Base-by-base conservation (phyloP, 2,329 filamentous ascomycete species). In the Penicillium concentricum region DNA sequence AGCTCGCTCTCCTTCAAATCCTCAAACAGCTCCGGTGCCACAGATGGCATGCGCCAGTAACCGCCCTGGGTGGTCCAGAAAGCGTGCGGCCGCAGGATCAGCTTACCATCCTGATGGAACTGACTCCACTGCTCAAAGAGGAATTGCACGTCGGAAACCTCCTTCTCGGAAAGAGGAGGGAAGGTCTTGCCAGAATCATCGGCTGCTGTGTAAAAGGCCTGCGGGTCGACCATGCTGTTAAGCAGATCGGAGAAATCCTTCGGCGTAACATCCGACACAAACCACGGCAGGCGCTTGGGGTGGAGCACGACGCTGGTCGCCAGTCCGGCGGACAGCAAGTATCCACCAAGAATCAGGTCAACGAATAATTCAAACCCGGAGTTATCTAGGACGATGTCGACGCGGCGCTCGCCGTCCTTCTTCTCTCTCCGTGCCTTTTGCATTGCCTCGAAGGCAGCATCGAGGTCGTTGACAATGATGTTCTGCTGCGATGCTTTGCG, bases 361-460 rank as follows among this genome's bases (percentile, higher is more conserved):
- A 97, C 94, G 70, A 92, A 99, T 13, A 99, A 84, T 79, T 99
- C 94, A 70, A 99, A 99, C 6, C 94, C 94, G 20, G 94, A 91
- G 67, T 99, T 99, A 74, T 99, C 94, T 5, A 99, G 87, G 2
- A 99, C 89, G 62, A 99, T 93, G 68, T 99, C 94, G 2, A 99
- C 88, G 16, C 91, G 83, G 37, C 92, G 84, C 63, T 92, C 87
- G 18, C 76, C 75, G 59, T 81, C 79, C 69, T 85, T 85, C 28
- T 83, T 83, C 32, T 83, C 80, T 22, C 81, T 81, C 63, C 88
- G 84, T 0, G 64, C 64, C 34, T 60, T 64, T 26, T 66, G 64
- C 63, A 66, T 62, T 5, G 53, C 54, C 9, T 46, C 57, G 37
- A 94, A 96, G 0, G 90, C 89, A 10, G 81, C 77, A 12, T 82